Evolutionary conservation across 345 rosid species (phyloP), one percentile per base, ranked within the genome.

Genomic region (Salix brachista): DNA sequence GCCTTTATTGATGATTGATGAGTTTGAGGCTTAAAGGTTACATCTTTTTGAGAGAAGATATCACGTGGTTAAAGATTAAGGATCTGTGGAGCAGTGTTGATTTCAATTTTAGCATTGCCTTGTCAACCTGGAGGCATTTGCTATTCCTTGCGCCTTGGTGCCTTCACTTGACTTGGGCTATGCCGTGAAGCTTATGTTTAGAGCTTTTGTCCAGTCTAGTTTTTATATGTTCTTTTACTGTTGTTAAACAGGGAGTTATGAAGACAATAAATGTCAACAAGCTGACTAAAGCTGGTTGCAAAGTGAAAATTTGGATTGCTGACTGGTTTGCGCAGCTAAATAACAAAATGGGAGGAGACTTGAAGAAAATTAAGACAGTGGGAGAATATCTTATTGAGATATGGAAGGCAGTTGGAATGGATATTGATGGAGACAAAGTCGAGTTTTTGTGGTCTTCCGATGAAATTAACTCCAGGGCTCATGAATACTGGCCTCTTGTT

Each of bases 291-390:
- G 94, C 93, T 67, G 97, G 99, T 25, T 93, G 99, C 85, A 78
- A 85, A 71, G 93, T 95, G 69, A 93, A 93, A 74, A 91, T 95
- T 2, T 95, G 96, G 99, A 87, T 95, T 72, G 98, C 98, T 0
- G 99, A 95, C 81, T 95, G 99, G 99, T 95, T 91, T 91, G 99
- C 99, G 11, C 92, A 90, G 76, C 78, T 94, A 70, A 94, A 94
- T 82, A 91, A 91, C 86, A 94, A 94, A 85, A 87, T 90, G 97
- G 97, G 89, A 0, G 96, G 97, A 50, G 97, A 94, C 76, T 75
- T 94, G 87, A 89, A 90, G 86, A 90, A 92, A 72, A 92, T 94
- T 70, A 85, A 82, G 78, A 83, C 87, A 1, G 89, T 94, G 39
- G 97, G 97, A 26, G 84, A 72, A n/a, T 92, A 92, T 42, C 74